Base-by-base conservation (phyloP, 2,329 filamentous ascomycete genomes). In the Aspergillus ibericus region DNA sequence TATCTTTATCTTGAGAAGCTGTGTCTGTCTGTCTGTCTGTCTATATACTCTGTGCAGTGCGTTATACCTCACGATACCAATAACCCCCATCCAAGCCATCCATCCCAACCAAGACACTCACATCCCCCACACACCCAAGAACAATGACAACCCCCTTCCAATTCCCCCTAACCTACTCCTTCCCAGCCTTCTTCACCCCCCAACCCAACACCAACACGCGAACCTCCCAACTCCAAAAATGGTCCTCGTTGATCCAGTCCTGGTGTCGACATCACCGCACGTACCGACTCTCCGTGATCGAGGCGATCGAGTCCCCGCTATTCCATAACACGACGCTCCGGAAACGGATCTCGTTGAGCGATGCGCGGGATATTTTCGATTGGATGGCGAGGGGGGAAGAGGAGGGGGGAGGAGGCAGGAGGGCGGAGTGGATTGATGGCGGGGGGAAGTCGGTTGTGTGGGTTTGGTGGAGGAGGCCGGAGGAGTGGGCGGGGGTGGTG, bases 401-500 rank as follows among this genome's bases (percentile, higher is more conserved):
- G 53, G 72, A 76, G 22, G 72, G 70, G 0, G 73, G 72, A 6
- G 83, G 84, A 38, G 79, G 82, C n/a, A 72, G 75, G 58, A 69
- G 78, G 18, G 77, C 75, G 5, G 75, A 97, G 77, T 92, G 87
- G 80, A 79, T 91, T 46, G 74, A 73, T 55, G 77, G 74, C n/a
- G 81, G 81, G 40, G 82, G 73, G n/a, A 81, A 81, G 42, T 82
- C 85, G 42, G 78, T 85, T 12, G 86, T 83, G 16, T 93, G 88
- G 82, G 79, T 97, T 2, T 96, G 88, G 78, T 98, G 93, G 93
- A 84, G 85, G 62, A 89, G 86, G 68, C 88, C 90, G 0, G 91
- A 96, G 71, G 93, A 98, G 78, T 99, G 95, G 93, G 95, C 92
- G 2, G 85, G 82, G 34, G 72, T 88, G 59, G 79, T 98, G 42